Conservation (phyloP, 2,329 filamentous ascomycete species). For the Chaetomium olivaceum region DNA sequence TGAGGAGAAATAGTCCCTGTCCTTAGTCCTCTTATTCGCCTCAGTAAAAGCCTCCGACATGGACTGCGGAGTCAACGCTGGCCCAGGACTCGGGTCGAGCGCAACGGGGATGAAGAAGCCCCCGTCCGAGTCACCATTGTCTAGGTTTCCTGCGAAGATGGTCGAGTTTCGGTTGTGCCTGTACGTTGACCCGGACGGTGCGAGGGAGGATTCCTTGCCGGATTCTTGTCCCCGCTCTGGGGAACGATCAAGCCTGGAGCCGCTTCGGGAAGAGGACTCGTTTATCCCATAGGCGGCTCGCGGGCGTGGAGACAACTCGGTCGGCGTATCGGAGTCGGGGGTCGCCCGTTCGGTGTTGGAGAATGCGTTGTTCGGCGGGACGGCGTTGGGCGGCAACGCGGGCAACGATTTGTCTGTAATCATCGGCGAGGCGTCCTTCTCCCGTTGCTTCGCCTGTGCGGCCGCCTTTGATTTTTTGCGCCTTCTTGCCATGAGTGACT, state of each 20-base stretch:
- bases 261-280: conserved; percentile 58
- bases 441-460: conserved; percentile 60
- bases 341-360: conserved; percentile 57
- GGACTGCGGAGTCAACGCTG: conserved; percentile 56
- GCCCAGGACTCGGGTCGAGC: conserved; percentile 66
- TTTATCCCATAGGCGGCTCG: conserved; percentile 52
- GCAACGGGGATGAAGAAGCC: conserved; percentile 77
- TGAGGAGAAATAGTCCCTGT: conserved; percentile 62
- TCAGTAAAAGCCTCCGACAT: conserved; percentile 51
- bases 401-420: conserved; percentile 90
- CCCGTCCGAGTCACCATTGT: conserved; percentile 59
- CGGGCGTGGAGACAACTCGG: conserved; percentile 67
- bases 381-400: conserved; percentile 77
- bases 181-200: conserved; percentile 74
- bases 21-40: conserved; percentile 47
- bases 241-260: conserved; percentile 54
- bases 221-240: conserved; percentile 53
- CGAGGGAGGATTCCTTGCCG: conserved; percentile 59
- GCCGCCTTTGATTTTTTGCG: conserved; percentile 80
- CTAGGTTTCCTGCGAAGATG: conserved; percentile 52
- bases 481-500: conserved; percentile 89
- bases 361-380: conserved; percentile 62
- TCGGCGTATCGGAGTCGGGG: conserved; percentile 65
- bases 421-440: conserved; percentile 65
- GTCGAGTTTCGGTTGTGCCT: conserved; percentile 75